A percentile compares a stretch with the other conserved stretches of the same genome.
These are phyloP conservation scores for Cupressus sempervirens DNA, from an alignment of 75 land plant species.

Conservation along the genomic window DNA sequence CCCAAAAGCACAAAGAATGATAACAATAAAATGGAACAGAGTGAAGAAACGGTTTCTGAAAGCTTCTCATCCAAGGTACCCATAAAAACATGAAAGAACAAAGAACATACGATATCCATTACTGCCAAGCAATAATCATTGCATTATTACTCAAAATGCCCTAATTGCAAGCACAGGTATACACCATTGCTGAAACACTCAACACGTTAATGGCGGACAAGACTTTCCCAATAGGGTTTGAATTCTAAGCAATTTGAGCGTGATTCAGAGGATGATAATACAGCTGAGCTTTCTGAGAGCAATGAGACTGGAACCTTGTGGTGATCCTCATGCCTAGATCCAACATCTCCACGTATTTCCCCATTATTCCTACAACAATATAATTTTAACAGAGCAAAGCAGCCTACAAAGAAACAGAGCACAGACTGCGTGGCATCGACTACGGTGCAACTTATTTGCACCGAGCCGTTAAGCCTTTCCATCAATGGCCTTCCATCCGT, in stretches of 20 bases:
- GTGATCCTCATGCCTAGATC: constrained; percentile 36
- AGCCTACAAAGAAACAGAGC: background rate
- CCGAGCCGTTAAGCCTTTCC: too few species aligned
- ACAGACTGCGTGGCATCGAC: background rate
- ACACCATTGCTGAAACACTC: background rate
- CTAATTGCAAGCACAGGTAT: too few species aligned
- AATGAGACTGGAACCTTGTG: constrained; percentile 45
- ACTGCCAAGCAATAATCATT: too few species aligned
- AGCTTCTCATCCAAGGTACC: too few species aligned
- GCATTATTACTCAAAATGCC: too few species aligned
- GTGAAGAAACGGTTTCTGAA: too few species aligned
- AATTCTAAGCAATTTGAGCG: background rate
- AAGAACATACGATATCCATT: too few species aligned
- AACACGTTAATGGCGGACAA: background rate
- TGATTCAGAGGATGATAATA: constrained; percentile 41
- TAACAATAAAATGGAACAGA: too few species aligned
- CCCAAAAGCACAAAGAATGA: too few species aligned
- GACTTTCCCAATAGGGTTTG: background rate
- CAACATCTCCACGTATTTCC: constrained; percentile 29
- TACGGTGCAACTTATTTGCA: too few species aligned
- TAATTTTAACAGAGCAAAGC: background rate
- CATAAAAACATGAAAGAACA: too few species aligned
- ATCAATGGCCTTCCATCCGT: too few species aligned
- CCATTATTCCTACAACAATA: constrained; percentile 10
- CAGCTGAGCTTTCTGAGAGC: constrained; percentile 45